Percentiles rank a stretch among this genome's conserved stretches.
Evolutionary conservation across 148 eudicot species (phyloP).

Genomic region (Dianthus caryophyllus): DNA sequence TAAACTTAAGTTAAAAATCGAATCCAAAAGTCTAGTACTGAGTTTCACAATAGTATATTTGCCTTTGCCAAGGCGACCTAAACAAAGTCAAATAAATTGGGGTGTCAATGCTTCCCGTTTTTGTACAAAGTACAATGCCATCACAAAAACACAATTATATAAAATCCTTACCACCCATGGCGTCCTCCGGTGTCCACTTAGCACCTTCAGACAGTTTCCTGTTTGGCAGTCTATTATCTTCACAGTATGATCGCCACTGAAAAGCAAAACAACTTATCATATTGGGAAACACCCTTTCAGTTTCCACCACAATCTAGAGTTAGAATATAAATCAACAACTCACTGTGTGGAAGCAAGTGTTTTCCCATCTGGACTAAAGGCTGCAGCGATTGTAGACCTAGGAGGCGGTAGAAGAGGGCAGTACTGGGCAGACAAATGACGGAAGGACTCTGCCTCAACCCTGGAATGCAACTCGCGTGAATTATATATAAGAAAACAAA

Average conservation of each 20-base stretch:
- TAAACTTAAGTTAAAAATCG: neutral
- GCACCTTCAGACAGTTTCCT: constrained; percentile 83
- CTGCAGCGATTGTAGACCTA: constrained; percentile 94
- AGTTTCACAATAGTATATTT: neutral
- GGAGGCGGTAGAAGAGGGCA: constrained; percentile 90
- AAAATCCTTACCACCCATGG: constrained; percentile 90
- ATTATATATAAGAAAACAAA: constrained; percentile 1
- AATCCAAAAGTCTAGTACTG: neutral
- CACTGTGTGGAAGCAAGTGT: constrained; percentile 96
- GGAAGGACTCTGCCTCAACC: constrained; percentile 86
- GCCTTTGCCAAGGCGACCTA: neutral
- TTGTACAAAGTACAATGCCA: neutral
- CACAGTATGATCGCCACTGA: constrained; percentile 97
- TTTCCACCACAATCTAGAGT: neutral
- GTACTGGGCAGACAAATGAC: constrained; percentile 77
- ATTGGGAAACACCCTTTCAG: constrained; percentile 7
- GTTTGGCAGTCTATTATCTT: constrained; percentile 76
- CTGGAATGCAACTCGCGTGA: constrained; percentile 32
- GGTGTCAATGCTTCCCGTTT: too few species aligned
- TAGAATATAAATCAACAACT: constrained; percentile 24
- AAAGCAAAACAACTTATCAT: constrained; percentile 12
- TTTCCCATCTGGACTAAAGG: constrained; percentile 91
- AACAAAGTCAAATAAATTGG: too few species aligned
- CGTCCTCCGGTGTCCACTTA: constrained; percentile 93
- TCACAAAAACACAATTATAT: neutral